Evolutionary conservation across 202 grass and related monocot genomes (phyloP).

Genomic region (Tripidium arundinaceum): DNA sequence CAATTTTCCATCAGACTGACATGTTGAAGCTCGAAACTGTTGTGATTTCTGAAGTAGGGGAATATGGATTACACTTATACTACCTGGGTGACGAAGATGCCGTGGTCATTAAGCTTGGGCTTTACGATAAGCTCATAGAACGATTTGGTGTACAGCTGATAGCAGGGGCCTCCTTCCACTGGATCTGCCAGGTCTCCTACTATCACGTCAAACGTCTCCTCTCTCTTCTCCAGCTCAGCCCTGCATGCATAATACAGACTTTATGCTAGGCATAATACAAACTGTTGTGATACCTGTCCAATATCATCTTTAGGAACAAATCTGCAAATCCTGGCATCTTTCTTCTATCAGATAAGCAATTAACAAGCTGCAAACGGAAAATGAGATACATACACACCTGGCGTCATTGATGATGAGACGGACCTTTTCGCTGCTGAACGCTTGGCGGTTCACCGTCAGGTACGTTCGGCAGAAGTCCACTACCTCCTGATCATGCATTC

Average conservation of each 20-base stretch:
- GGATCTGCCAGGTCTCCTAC: conserved; percentile 73
- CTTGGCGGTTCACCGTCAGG: conserved; percentile 40
- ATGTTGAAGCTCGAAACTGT: neutral
- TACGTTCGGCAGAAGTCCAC: conserved; percentile 64
- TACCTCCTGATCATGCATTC: conserved; percentile 27
- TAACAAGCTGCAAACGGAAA: neutral
- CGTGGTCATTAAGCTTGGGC: conserved; percentile 50
- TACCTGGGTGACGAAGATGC: conserved; percentile 61
- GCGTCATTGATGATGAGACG: conserved; percentile 66
- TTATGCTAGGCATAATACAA: too few relatives aligned
- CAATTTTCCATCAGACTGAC: neutral
- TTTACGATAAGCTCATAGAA: conserved; percentile 64
- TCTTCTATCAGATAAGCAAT: neutral
- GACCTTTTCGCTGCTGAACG: conserved; percentile 59
- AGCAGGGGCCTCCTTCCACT: conserved; percentile 69
- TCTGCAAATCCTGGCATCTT: neutral
- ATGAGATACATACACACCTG: conserved; percentile 2
- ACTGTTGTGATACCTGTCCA: too few relatives aligned
- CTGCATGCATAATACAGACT: neutral
- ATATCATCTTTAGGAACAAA: too few relatives aligned
- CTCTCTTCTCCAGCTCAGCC: conserved; percentile 62
- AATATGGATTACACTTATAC: too few relatives aligned
- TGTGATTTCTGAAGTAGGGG: neutral
- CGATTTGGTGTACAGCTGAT: conserved; percentile 77
- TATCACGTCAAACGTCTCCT: conserved; percentile 65